Evolutionary conservation across 805 yeast genomes (phyloP).

Genomic region (Lipomyces starkeyi): DNA sequence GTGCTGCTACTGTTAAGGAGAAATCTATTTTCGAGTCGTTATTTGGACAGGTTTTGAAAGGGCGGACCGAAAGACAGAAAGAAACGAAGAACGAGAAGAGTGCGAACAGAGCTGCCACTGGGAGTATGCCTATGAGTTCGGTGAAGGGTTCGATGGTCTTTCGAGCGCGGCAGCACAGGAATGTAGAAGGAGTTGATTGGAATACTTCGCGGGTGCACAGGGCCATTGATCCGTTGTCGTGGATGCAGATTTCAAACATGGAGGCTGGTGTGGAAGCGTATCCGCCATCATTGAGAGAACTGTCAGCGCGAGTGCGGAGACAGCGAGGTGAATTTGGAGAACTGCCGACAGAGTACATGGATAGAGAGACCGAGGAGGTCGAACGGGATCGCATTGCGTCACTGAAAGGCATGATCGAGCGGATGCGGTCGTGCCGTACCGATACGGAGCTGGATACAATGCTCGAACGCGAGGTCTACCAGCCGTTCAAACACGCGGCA

Average conservation of each 20-base stretch:
- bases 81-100: background rate
- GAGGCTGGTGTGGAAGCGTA: conserved; percentile 15
- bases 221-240: conserved; percentile 23
- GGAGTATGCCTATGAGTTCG: background rate
- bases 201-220: background rate
- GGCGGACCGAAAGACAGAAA: conserved; percentile 5
- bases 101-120: background rate
- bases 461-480: conserved; percentile 26
- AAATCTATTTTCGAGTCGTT: conserved; percentile 25
- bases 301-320: conserved; percentile 2
- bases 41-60: conserved; percentile 22
- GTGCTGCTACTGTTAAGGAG: conserved; percentile 23
- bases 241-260: conserved; percentile 18
- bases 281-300: conserved; percentile 30
- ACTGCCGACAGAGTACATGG: conserved; percentile 18
- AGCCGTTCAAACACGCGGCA: conserved; percentile 29
- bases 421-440: conserved; percentile 30
- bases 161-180: background rate
- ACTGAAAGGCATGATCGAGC: conserved; percentile 11
- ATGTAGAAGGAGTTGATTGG: background rate
- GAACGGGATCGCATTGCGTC: conserved; percentile 27
- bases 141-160: conserved; percentile 14
- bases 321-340: conserved; percentile 7
- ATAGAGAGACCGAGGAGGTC: conserved; percentile 4
- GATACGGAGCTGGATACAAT: conserved; percentile 21